Base-by-base conservation (phyloP, 805 yeast genomes). In the Komagataella ulmi region DNA sequence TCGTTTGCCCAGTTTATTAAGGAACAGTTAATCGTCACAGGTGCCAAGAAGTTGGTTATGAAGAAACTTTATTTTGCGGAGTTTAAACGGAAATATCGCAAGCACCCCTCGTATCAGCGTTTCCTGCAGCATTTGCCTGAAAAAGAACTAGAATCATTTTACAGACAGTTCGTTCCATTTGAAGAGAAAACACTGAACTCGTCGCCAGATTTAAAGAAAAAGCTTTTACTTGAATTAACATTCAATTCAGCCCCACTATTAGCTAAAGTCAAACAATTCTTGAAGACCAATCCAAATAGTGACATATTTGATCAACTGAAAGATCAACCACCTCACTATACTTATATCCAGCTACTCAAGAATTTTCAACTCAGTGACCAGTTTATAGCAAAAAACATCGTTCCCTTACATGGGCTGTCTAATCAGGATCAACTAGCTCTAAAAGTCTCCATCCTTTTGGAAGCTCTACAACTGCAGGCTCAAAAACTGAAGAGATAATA, bases 61-160 rank as follows among this genome's bases (percentile, higher is more conserved):
- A 17, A n/a, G 17, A 45, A 45, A n/a, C 47, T 45, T 36, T 61
- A 56, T 52, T 65, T 57, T 53, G 58, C 62, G 10, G 68, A 65
- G 23, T 60, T 64, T 52, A 62, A 60, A 51, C 50, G 65, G 7
- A 55, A 56, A 46, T 55, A 49, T 50, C 54, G 56, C 24, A 48
- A 43, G 7, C 46, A 50, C 40, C 50, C 55, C 3, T 52, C n/a
- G 54, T 59, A 50, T 45, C 51, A 52, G 46, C 24, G 4, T n/a
- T 54, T n/a, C 48, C 40, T 30, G 40, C 40, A 30, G 40, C 45
- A 46, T 5, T 30, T 46, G 24, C 48, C 54, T 5, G 62, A 60
- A 23, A 51, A 52, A 46, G 47, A 45, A 36, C 54, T 55, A n/a
- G 59, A 59, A 24, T 49, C 44, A 2, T 50, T 55, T 7, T 58